Percentiles rank a stretch among this genome's conserved stretches.
Evolutionary conservation across 495 filamentous ascomycete genomes (phyloP).

Genomic region (Geopyxis carbonaria): DNA sequence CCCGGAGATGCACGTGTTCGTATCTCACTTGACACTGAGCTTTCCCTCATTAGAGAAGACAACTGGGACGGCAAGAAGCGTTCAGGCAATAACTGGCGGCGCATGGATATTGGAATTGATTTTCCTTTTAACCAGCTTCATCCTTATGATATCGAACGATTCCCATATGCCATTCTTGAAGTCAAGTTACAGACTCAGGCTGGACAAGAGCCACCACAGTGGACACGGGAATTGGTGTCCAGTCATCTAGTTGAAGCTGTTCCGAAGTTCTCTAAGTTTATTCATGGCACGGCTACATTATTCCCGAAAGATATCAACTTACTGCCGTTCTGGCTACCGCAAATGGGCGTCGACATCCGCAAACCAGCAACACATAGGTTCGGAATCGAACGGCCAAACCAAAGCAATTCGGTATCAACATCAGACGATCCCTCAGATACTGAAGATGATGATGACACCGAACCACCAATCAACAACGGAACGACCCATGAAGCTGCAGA

Average conservation of each 20-base stretch:
- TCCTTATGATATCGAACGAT: conserved; percentile 65
- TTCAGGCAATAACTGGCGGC: conserved; percentile 79
- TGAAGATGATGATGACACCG: conserved; percentile 34
- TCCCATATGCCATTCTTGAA: conserved; percentile 91
- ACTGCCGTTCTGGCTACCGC: conserved; percentile 90
- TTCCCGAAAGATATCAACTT: conserved; percentile 80
- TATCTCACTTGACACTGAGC: conserved; percentile 89
- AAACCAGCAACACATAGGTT: conserved; percentile 75
- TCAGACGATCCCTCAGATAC: conserved; percentile 53
- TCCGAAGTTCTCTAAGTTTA: conserved; percentile 98
- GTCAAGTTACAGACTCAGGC: conserved; percentile 95
- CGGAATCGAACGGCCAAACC: conserved; percentile 64
- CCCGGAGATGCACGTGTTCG: conserved; percentile 91
- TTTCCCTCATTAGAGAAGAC: conserved; percentile 88
- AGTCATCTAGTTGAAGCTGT: conserved; percentile 95
- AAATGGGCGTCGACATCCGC: conserved; percentile 96
- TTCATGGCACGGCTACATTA: conserved; percentile 76
- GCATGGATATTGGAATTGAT: conserved; percentile 96
- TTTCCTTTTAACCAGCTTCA: conserved; percentile 84
- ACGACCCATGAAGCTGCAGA: too few relatives aligned
- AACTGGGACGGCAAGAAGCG: conserved; percentile 68
- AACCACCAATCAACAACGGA: too few relatives aligned
- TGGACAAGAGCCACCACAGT: conserved; percentile 91
- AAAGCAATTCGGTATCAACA: conserved; percentile 56
- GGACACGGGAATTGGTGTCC: conserved; percentile 80